Evolutionary conservation across 257 asterid genomes (phyloP), one percentile per base, ranked within the genome.

Genomic region (Asclepias syriaca): DNA sequence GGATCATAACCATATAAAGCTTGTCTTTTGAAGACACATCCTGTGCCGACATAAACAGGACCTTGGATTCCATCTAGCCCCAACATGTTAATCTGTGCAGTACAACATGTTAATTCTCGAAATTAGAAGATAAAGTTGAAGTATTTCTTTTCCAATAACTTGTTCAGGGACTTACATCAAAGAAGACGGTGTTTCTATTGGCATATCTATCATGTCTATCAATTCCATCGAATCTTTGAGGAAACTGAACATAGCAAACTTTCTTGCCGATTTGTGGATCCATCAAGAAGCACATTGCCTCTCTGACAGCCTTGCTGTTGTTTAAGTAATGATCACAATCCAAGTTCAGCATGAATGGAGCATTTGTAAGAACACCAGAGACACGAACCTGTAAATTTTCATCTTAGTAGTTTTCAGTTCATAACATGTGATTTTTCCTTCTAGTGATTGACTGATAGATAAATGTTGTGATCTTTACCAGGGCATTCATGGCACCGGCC

Each of bases 221-320:
- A 32, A 95, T 95, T n/a, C 99, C 99, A 77, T 92, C 99, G 54
- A 95, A 92, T 76, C 98, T 89, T 80, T 95, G 99, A 59, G 99
- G 99, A 74, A 94, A 94, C 80, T 94, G 99, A 65, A 94, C 99
- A 53, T 91, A 94, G 81, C 97, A 94, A 54, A 94, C 84, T 80
- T 94, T 91, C 85, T 86, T 88, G 51, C 99, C 99, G 34, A 85
- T 84, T 74, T 86, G 90, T 15, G 95, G 95, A 70, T 94, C 99
- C 99, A 94, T 91, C 85, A 91, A 75, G 88, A 94, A 94, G 77
- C 99, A 95, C 99, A 95, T 95, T 69, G 99, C 90, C 73, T 95
- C 99, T 72, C 98, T 86, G 39, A 78, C 92, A 58, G 99, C 99
- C 78, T 88, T 92, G 86, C 99, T 95, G 85, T 92, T 95, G 90